Conservation (phyloP, 2,329 filamentous ascomycete species). For the Geosmithia putterillii region DNA sequence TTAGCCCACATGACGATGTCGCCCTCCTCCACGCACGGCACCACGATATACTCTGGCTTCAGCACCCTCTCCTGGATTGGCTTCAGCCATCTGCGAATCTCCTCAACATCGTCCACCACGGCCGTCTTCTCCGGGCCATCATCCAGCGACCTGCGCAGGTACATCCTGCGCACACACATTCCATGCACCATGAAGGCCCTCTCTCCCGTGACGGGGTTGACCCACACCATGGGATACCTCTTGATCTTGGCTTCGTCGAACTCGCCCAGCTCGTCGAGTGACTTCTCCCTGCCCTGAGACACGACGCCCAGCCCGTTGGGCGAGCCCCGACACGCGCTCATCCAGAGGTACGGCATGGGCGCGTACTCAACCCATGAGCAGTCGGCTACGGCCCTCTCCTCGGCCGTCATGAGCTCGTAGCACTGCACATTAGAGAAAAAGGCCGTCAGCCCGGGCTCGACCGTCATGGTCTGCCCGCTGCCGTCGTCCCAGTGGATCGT, state of each 20-base stretch:
- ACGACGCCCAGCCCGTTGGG: constrained; percentile 26
- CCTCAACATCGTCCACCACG: constrained; percentile 21
- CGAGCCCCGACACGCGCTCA: constrained; percentile 24
- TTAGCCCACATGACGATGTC: constrained; percentile 33
- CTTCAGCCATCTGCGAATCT: constrained; percentile 21
- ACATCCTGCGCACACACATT: constrained; percentile 23
- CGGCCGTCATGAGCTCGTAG: constrained; percentile 25
- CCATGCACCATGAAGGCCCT: constrained; percentile 30
- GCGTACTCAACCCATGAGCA: constrained; percentile 33
- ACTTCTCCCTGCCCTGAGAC: constrained; percentile 22
- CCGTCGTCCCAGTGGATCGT: constrained; percentile 29
- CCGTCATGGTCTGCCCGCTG: constrained; percentile 25
- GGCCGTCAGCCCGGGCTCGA: constrained; percentile 27
- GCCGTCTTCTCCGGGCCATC: constrained; percentile 18
- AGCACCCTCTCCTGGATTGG: constrained; percentile 25
- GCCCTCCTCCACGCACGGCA: constrained; percentile 24
- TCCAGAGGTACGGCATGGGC: constrained; percentile 30
- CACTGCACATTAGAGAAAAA: constrained; percentile 28
- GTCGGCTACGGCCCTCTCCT: constrained; percentile 26
- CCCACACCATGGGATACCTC: constrained; percentile 32
- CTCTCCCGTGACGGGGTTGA: constrained; percentile 26
- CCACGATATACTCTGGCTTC: constrained; percentile 26
- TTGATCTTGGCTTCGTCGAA: constrained; percentile 22
- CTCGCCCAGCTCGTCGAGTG: constrained; percentile 20
- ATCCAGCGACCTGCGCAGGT: constrained; percentile 17